Conservation (phyloP, 2,329 filamentous ascomycete species). For the Nectriaceae sp. region DNA sequence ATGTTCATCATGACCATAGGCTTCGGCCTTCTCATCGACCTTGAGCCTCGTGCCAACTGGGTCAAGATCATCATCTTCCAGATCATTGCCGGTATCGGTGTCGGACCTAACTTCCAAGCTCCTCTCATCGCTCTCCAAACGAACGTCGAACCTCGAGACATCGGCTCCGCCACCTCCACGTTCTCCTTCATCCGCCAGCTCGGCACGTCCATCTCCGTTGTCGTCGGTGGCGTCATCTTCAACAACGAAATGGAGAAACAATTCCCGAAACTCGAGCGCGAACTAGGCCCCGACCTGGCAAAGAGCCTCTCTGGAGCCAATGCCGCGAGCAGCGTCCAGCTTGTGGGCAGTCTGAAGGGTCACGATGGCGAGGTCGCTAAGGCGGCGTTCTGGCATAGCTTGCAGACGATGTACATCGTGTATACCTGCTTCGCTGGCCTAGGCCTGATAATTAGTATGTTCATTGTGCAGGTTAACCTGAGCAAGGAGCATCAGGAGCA, state of each 20-base stretch:
- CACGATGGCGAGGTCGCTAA: constrained; percentile 45
- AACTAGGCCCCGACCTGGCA: constrained; percentile 54
- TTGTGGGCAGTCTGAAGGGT: constrained; percentile 54
- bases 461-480: constrained; percentile 51
- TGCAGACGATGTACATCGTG: constrained; percentile 60
- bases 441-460: constrained; percentile 49
- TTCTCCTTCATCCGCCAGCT: constrained; percentile 70
- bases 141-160: constrained; percentile 61
- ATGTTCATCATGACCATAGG: constrained; percentile 64
- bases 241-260: constrained; percentile 71
- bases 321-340: constrained; percentile 61
- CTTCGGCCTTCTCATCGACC: constrained; percentile 63
- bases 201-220: constrained; percentile 67
- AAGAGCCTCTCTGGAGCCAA: constrained; percentile 56
- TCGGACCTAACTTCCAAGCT: constrained; percentile 70
- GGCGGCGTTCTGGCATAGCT: constrained; percentile 49
- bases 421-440: constrained; percentile 52
- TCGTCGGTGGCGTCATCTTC: constrained; percentile 77
- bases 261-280: constrained; percentile 45
- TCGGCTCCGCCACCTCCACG: constrained; percentile 68
- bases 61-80: constrained; percentile 62
- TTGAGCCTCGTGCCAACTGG: constrained; percentile 57
- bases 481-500: constrained; percentile 59
- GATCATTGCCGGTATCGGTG: constrained; percentile 63
- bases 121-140: constrained; percentile 70